Percentiles rank a stretch among this genome's conserved stretches.
phyloP scores from a whole-genome alignment of 495 filamentous ascomycete species.

The Antarctomyces pellizariae region DNA sequence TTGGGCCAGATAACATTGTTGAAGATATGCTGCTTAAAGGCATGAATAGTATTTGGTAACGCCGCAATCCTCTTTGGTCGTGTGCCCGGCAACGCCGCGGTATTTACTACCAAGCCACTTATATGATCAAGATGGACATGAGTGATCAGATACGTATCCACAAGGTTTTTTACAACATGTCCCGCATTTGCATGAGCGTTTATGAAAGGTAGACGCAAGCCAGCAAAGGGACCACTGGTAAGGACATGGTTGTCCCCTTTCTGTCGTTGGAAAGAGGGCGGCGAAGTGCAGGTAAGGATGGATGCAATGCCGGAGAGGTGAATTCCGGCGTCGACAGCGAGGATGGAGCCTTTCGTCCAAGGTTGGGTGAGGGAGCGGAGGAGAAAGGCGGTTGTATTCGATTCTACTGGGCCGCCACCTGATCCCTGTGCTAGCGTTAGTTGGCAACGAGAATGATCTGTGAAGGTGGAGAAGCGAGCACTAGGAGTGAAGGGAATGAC shows the following conservation, averaged over 20 bases:
- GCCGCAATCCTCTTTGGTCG: constrained; percentile 67
- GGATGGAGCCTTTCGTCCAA: constrained; percentile 57
- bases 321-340: constrained; percentile 83
- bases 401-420: constrained; percentile 74
- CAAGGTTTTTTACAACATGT: constrained; percentile 48
- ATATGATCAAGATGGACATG: constrained; percentile 92
- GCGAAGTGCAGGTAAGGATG: constrained; percentile 34
- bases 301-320: constrained; percentile 64
- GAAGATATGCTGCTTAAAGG: constrained; percentile 84
- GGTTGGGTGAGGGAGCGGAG: constrained; percentile 55
- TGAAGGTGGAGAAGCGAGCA: not conserved
- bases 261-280: no score
- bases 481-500: constrained; percentile 1
- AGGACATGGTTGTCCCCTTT: no score
- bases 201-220: constrained; percentile 36
- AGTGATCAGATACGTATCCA: constrained; percentile 76
- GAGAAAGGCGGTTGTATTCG: constrained; percentile 70
- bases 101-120: constrained; percentile 77
- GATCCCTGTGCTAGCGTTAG: constrained; percentile 36
- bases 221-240: constrained; percentile 41
- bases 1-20: constrained; percentile 98
- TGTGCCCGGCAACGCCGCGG: constrained; percentile 50
- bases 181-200: constrained; percentile 53
- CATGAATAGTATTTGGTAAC: constrained; percentile 60
- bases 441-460: constrained; percentile 8